These are phyloP conservation scores for Alternaria alternata DNA, from an alignment of 2,329 filamentous ascomycete genomes.

Conservation along the genomic window DNA sequence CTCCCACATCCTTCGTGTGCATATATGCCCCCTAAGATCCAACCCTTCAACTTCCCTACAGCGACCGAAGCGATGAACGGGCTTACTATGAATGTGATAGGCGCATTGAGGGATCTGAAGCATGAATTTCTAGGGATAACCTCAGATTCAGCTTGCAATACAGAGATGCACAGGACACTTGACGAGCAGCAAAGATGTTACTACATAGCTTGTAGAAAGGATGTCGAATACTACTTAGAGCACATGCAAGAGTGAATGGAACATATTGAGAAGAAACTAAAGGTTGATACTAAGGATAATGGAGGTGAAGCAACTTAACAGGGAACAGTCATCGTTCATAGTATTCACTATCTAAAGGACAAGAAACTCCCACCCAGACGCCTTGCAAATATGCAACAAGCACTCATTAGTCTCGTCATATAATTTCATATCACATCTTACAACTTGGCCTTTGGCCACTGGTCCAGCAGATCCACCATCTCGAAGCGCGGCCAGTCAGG, in stretches of 20 bases:
- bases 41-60: too few species aligned
- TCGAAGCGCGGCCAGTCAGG: conserved; percentile 66
- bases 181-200: not conserved
- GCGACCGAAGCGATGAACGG: too few species aligned
- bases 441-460: conserved; percentile 43
- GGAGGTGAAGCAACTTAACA: not conserved
- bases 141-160: not conserved
- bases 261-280: not conserved
- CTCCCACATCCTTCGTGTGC: too few species aligned
- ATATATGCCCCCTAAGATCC: too few species aligned
- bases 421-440: conserved; percentile 11
- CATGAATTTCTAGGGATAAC: not conserved
- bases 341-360: not conserved
- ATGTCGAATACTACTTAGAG: not conserved
- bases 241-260: not conserved
- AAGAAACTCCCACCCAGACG: conserved; percentile 3
- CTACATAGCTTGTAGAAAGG: not conserved
- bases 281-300: too few species aligned
- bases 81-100: not conserved
- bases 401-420: conserved; percentile 8
- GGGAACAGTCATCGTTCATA: not conserved
- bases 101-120: not conserved
- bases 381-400: conserved; percentile 11
- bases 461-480: conserved; percentile 62
- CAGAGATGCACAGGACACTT: not conserved